These are phyloP conservation scores for Botrytis deweyae DNA, from an alignment of 2,329 filamentous ascomycete genomes.

Conservation along the genomic window DNA sequence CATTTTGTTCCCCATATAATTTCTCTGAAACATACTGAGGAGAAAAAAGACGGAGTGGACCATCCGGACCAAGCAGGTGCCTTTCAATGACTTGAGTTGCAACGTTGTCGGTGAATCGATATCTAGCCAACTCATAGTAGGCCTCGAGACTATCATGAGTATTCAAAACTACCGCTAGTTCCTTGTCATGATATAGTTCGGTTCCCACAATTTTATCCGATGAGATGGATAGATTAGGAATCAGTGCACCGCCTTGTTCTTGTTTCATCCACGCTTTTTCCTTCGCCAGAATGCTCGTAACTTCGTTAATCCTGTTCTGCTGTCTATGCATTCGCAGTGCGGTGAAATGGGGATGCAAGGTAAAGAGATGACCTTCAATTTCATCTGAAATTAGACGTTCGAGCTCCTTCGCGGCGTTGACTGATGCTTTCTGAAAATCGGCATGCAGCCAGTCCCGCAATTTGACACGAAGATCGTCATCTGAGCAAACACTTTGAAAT, in stretches of 20 bases:
- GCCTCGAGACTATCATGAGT: constrained; percentile 23
- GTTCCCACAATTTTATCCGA: not conserved
- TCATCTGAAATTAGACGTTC: constrained; percentile 25
- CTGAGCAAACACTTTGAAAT: constrained; percentile 25
- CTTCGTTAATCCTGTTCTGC: constrained; percentile 17
- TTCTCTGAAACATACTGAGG: constrained; percentile 24
- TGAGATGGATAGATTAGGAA: not conserved
- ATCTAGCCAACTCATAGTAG: constrained; percentile 25
- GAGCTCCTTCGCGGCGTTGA: constrained; percentile 24
- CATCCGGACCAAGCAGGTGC: constrained; percentile 24
- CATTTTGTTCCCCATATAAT: constrained; percentile 25
- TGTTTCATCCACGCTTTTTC: not conserved
- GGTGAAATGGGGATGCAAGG: constrained; percentile 23
- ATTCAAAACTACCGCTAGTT: constrained; percentile 20
- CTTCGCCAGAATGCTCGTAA: constrained; percentile 15
- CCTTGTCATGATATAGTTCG: not conserved
- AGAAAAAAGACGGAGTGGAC: constrained; percentile 25
- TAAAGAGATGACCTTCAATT: constrained; percentile 21
- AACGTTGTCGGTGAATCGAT: constrained; percentile 29
- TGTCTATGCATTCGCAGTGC: constrained; percentile 9
- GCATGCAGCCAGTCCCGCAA: constrained; percentile 26
- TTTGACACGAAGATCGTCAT: constrained; percentile 23
- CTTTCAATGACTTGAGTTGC: constrained; percentile 28
- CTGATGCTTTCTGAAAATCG: constrained; percentile 21
- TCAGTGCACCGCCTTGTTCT: not conserved